Base-by-base conservation (phyloP, 2,329 filamentous ascomycete genomes). In the Cladosporium sp. region DNA sequence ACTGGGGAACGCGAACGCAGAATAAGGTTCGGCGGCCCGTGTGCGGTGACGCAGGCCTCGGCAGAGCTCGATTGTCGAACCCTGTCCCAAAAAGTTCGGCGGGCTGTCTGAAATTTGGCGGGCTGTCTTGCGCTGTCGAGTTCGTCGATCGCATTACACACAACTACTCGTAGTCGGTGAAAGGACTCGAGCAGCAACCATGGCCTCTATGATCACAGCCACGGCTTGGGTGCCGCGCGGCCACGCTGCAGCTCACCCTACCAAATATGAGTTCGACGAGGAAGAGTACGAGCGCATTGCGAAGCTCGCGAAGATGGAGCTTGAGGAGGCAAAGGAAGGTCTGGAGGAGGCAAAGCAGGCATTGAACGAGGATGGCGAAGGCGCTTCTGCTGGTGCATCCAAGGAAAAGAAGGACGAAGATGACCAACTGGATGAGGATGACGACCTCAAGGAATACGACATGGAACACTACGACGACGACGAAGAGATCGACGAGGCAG, bases 391-490 rank as follows among this genome's bases (percentile, higher is more conserved):
- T 55, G 89, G 92, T 63, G 90, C 95, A 70, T 80, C 96, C 44
- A 92, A 91, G n/a, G 57, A 50, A 32, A 53, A 63, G 24, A 63
- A 65, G 15, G 58, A 66, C 8, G 62, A 67, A 12, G 63, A 66
- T 35, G 63, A 64, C 15, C 63, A 67, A 49, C 56, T 59, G 25
- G 63, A 65, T 15, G 63, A 77, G 57, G 91, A 96, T 69, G 90
- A 95, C 64, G 92, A 96, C 71, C 81, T 99, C 50, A 94, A 93
- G 75, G 91, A 99, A 75, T 99, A 97, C 75, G 88, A 99, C 70
- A 82, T 99, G 56, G 93, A 97, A 63, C 86, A 96, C 74, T 99
- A 99, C 73, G 94, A 99, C 67, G 89, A 94, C 65, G 89, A 94
- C 65, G 83, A 83, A 13, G 81, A 83, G 1, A 83, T 84, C 15